A percentile compares a stretch with the other conserved stretches of the same genome.
Evolutionary conservation across 1,284 basidiomycete species (phyloP).

Genomic region (Heliocybe sulcata): DNA sequence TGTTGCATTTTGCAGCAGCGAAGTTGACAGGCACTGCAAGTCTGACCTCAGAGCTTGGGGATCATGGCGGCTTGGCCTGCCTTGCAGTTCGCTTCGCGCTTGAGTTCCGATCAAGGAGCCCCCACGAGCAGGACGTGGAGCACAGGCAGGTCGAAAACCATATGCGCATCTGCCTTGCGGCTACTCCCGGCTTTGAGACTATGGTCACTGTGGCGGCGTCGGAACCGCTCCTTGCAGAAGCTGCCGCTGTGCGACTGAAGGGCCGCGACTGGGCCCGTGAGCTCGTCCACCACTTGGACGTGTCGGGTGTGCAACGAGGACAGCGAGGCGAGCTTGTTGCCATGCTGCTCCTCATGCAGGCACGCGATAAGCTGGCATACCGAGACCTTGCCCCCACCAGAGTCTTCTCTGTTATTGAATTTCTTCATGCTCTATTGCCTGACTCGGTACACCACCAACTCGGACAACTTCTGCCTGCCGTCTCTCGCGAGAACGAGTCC

Average conservation of each 20-base stretch:
- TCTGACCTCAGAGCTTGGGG: background rate
- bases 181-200: conserved; percentile 12
- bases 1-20: conserved; percentile 1
- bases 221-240: conserved; percentile 22
- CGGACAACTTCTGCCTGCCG: conserved; percentile 1
- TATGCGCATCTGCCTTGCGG: conserved; percentile 20
- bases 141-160: conserved; percentile 20
- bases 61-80: conserved; percentile 16
- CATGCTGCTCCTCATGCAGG: conserved; percentile 10
- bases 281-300: conserved; percentile 5
- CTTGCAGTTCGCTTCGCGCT: conserved; percentile 19
- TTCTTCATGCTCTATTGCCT: background rate
- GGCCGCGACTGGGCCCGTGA: conserved; percentile 4
- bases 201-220: conserved; percentile 17
- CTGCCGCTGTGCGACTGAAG: conserved; percentile 8
- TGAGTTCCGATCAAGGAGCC: conserved; percentile 17
- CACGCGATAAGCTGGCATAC: conserved; percentile 6
- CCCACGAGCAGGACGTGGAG: conserved; percentile 9
- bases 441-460: conserved; percentile 1
- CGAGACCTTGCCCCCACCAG: background rate
- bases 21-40: conserved; percentile 3
- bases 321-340: conserved; percentile 11
- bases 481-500: background rate
- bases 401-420: conserved; percentile 6
- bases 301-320: conserved; percentile 10